A percentile compares a stretch with the other conserved stretches of the same genome.
Conservation (phyloP, 805 yeast species). For the Yarrowia hollandica region DNA sequence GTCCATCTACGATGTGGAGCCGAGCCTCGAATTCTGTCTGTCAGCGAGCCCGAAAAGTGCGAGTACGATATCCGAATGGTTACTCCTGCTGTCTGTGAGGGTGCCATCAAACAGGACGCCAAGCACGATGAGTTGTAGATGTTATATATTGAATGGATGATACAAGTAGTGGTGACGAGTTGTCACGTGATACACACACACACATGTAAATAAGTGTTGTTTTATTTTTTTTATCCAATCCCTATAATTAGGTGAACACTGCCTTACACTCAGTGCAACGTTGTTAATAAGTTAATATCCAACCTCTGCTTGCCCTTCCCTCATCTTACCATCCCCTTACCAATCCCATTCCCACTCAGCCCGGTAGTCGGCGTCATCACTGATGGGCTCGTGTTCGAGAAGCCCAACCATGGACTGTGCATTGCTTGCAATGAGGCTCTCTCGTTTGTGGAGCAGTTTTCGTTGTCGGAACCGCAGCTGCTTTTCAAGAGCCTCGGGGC, state of each 20-base stretch:
- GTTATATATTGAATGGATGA: too few species aligned
- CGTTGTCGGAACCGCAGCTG: constrained; percentile 15
- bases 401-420: neutral
- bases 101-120: constrained; percentile 25
- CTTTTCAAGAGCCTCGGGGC: neutral
- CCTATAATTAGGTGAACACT: too few species aligned
- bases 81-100: constrained; percentile 40
- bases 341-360: constrained; percentile 9
- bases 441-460: constrained; percentile 9
- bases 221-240: too few species aligned
- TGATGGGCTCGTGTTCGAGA: neutral
- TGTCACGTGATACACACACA: too few species aligned
- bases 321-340: neutral
- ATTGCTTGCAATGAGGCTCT: neutral
- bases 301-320: too few species aligned
- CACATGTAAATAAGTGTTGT: too few species aligned
- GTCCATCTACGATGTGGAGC: constrained; percentile 70
- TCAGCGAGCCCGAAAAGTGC: constrained; percentile 88
- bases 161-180: too few species aligned
- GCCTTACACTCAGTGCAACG: too few species aligned
- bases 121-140: constrained; percentile 19
- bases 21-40: constrained; percentile 55
- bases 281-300: too few species aligned
- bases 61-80: constrained; percentile 56
- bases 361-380: neutral